These are phyloP conservation scores for Gnaphalium uliginosum DNA, from an alignment of 129 eudicot genomes.

Conservation along the genomic window DNA sequence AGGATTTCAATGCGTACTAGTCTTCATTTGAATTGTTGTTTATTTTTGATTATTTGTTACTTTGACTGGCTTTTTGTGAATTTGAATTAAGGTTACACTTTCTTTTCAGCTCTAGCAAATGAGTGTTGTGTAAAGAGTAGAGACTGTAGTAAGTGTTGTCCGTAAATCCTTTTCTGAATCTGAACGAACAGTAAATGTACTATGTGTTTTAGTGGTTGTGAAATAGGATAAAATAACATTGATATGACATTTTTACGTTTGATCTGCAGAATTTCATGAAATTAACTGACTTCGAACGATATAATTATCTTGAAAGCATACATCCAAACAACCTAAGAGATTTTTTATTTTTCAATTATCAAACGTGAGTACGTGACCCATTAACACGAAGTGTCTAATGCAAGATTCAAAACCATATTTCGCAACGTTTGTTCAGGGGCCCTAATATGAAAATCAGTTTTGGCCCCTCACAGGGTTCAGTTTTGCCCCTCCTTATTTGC, in stretches of 20 bases:
- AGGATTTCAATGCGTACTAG: conserved; percentile 13
- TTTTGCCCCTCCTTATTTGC: conserved; percentile 30
- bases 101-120: neutral
- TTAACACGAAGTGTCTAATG: neutral
- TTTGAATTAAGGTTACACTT: neutral
- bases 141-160: too few relatives aligned
- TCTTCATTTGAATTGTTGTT: neutral
- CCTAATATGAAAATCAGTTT: neutral
- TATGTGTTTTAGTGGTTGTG: too few relatives aligned
- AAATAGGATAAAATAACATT: too few relatives aligned
- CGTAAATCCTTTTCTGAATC: too few relatives aligned
- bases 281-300: too few relatives aligned
- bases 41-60: neutral
- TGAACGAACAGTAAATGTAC: too few relatives aligned
- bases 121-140: neutral
- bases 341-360: neutral
- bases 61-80: neutral
- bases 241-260: too few relatives aligned
- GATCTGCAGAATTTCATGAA: too few relatives aligned
- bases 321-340: too few relatives aligned
- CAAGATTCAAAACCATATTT: neutral
- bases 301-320: too few relatives aligned
- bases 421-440: neutral
- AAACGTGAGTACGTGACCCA: neutral
- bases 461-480: conserved; percentile 23